A percentile compares a stretch with the other conserved stretches of the same genome.
phyloP scores from a whole-genome alignment of 257 asterid genomes.

The Solanum pinnatisectum region DNA sequence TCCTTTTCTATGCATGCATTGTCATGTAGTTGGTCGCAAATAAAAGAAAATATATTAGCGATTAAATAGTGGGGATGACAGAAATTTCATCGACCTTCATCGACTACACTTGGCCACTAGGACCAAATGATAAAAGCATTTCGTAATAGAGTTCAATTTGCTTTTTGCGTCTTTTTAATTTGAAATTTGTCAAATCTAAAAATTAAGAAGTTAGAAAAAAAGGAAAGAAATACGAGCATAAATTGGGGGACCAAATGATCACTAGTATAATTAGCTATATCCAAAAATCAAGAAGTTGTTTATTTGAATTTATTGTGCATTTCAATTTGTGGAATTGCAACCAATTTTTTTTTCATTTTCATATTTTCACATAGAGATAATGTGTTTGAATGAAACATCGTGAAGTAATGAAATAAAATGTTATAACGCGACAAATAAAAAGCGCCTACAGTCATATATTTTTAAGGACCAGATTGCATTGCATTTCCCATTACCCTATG shows the following conservation, averaged over 20 bases:
- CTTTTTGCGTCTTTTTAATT: not conserved
- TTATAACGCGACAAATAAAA: not conserved
- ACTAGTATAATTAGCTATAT: not conserved
- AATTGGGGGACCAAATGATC: not conserved
- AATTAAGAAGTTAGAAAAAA: not conserved
- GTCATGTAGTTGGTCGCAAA: too few relatives aligned
- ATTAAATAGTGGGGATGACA: fast-evolving
- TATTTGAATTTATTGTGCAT: not conserved
- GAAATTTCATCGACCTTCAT: fast-evolving
- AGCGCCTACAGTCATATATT: not conserved
- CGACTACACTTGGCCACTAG: not conserved
- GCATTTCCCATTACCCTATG: not conserved
- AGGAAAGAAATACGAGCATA: not conserved
- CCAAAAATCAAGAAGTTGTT: not conserved
- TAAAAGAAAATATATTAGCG: too few relatives aligned
- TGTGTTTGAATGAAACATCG: not conserved
- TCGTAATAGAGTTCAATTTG: not conserved
- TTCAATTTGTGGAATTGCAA: not conserved
- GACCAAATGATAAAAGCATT: not conserved
- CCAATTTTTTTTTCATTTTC: not conserved
- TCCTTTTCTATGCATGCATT: not conserved
- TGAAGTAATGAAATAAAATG: not conserved
- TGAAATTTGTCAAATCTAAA: not conserved
- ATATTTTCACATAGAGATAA: not conserved
- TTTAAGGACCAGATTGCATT: not conserved